phyloP scores from a whole-genome alignment of 225 moss, liverwort and hornwort species.

The Marchantia polymorpha region DNA sequence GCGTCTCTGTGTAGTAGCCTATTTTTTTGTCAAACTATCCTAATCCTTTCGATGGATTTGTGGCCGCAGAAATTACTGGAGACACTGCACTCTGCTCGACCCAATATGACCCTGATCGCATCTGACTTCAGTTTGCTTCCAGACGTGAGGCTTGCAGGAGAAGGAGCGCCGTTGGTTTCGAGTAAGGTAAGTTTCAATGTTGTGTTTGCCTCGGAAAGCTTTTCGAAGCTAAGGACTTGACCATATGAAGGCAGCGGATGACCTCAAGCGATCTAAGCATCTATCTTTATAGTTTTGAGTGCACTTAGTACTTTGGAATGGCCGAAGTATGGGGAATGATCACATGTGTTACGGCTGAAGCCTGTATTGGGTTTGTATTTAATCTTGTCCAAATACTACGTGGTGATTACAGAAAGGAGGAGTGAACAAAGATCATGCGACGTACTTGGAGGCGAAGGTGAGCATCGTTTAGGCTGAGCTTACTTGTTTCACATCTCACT shows the following conservation, averaged over 20 bases:
- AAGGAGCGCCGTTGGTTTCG: slow-evolving; percentile 83
- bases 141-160: slow-evolving; percentile 73
- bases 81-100: slow-evolving; percentile 72
- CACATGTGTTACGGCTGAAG: neutral
- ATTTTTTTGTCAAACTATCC: neutral
- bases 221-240: neutral
- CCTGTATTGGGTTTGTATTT: neutral
- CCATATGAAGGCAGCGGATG: neutral
- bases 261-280: no score
- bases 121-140: slow-evolving; percentile 94
- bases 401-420: slow-evolving; percentile 55
- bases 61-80: slow-evolving; percentile 73
- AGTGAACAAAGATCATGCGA: slow-evolving; percentile 69
- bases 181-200: slow-evolving; percentile 59
- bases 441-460: slow-evolving; percentile 86
- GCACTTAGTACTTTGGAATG: no score
- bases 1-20: neutral
- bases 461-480: neutral
- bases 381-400: neutral
- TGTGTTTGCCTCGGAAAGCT: neutral
- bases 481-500: neutral
- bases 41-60: neutral
- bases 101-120: slow-evolving; percentile 84
- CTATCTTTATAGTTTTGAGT: neutral
- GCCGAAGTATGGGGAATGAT: no score